Percentiles rank a stretch among this genome's conserved stretches.
Evolutionary conservation across 768 basidiomycete species (phyloP).

Genomic region (Lactarius vividus): DNA sequence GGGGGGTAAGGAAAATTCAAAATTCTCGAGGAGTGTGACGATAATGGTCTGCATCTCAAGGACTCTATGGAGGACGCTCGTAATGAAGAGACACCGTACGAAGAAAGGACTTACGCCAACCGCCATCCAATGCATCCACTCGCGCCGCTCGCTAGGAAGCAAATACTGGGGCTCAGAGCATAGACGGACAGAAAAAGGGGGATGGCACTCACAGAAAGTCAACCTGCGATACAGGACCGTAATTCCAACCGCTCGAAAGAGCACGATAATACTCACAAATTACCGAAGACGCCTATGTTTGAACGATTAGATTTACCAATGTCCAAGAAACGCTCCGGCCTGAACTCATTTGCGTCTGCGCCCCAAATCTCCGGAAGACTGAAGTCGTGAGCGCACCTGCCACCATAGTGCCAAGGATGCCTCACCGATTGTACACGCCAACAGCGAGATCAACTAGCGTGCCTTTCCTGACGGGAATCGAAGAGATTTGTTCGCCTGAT

Average conservation of each 20-base stretch:
- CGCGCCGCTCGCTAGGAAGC: too few relatives aligned
- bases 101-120: too few relatives aligned
- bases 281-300: background rate
- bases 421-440: conserved; percentile 13
- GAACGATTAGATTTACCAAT: background rate
- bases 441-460: conserved; percentile 2
- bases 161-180: too few relatives aligned
- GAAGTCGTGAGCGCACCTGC: background rate
- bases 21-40: too few relatives aligned
- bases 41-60: too few relatives aligned
- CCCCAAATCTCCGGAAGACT: conserved; percentile 15
- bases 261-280: conserved; percentile 1
- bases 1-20: too few relatives aligned
- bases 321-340: too few relatives aligned
- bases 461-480: conserved; percentile 10
- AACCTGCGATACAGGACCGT: background rate
- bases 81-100: too few relatives aligned
- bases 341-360: conserved; percentile 6
- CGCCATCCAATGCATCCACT: too few relatives aligned
- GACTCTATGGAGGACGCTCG: too few relatives aligned
- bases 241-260: background rate
- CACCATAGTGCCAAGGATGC: background rate
- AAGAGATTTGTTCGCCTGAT: conserved; percentile 2
- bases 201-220: too few relatives aligned
- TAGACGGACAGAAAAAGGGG: too few relatives aligned